These are phyloP conservation scores for Pelargonium nanum DNA, from an alignment of 345 rosid species.

Conservation along the genomic window DNA sequence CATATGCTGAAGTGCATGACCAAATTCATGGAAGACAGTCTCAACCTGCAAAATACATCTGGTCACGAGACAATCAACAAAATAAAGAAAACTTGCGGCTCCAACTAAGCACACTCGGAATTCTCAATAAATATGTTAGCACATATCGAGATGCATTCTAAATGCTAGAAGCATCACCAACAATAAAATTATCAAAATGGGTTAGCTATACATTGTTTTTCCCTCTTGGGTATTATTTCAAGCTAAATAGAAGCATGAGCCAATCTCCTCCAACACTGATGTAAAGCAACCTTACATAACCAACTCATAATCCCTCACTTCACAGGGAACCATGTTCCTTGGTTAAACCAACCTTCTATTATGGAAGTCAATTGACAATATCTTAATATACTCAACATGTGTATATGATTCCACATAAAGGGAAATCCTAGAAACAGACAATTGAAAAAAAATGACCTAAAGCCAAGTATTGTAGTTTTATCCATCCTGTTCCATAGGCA, in stretches of 20 bases:
- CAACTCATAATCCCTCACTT: no score
- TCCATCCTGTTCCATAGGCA: neutral
- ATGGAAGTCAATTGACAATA: neutral
- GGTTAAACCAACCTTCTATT: neutral
- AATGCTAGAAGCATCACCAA: neutral
- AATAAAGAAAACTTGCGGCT: neutral
- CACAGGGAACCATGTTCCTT: no score
- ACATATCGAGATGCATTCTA: neutral
- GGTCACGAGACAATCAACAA: neutral
- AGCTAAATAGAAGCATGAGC: neutral
- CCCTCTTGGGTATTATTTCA: neutral
- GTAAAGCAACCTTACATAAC: neutral
- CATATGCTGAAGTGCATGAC: slow-evolving; percentile 96
- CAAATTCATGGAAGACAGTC: slow-evolving; percentile 96
- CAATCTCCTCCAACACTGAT: neutral
- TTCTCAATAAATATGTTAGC: neutral
- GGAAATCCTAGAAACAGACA: neutral
- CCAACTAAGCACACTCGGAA: neutral
- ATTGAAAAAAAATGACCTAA: neutral
- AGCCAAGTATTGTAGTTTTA: no score
- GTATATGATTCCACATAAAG: neutral
- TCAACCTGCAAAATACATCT: slow-evolving; percentile 47
- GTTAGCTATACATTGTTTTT: neutral
- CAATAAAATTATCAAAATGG: neutral
- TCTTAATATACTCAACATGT: neutral